Percentiles rank a stretch among this genome's conserved stretches.
phyloP scores from a whole-genome alignment of 1,284 basidiomycete species.

The Tilletia indica region DNA sequence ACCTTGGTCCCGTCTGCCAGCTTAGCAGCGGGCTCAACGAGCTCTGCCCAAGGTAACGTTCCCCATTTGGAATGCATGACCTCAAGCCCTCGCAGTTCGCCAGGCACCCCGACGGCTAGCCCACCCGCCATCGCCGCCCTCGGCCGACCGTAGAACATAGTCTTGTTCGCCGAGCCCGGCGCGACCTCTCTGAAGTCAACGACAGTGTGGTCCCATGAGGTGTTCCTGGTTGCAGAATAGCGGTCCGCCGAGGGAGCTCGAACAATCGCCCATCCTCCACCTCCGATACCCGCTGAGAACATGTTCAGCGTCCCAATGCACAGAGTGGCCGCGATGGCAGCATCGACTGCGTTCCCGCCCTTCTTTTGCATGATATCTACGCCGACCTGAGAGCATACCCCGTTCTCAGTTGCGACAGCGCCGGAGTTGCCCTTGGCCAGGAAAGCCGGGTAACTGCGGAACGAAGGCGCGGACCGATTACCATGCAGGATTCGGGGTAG shows the following conservation, averaged over 20 bases:
- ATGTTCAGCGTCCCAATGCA: slow-evolving; percentile 57
- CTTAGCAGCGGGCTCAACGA: slow-evolving; percentile 50
- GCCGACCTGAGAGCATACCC: slow-evolving; percentile 58
- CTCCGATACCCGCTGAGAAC: slow-evolving; percentile 58
- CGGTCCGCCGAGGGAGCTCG: slow-evolving; percentile 60
- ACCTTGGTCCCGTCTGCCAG: slow-evolving; percentile 69
- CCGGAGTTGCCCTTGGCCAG: slow-evolving; percentile 33
- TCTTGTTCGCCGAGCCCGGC: slow-evolving; percentile 56
- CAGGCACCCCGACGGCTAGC: slow-evolving; percentile 54
- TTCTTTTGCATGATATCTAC: slow-evolving; percentile 51
- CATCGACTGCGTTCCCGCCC: slow-evolving; percentile 58
- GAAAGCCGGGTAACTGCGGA: not conserved
- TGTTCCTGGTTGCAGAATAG: not conserved
- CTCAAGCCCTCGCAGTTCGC: slow-evolving; percentile 55
- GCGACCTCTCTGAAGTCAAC: slow-evolving; percentile 59
- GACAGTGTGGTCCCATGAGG: slow-evolving; percentile 48
- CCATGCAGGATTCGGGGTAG: slow-evolving; percentile 5
- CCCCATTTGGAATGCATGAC: slow-evolving; percentile 50
- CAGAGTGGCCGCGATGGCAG: slow-evolving; percentile 54
- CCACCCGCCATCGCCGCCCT: slow-evolving; percentile 35
- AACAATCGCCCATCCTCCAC: slow-evolving; percentile 51
- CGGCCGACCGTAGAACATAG: slow-evolving; percentile 45
- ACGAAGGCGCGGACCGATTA: not conserved
- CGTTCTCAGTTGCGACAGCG: slow-evolving; percentile 53
- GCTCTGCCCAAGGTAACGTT: slow-evolving; percentile 48